A percentile compares a stretch with the other conserved stretches of the same genome.
Evolutionary conservation across 257 asterid genomes (phyloP).

Genomic region (Fraxinus pennsylvanica): DNA sequence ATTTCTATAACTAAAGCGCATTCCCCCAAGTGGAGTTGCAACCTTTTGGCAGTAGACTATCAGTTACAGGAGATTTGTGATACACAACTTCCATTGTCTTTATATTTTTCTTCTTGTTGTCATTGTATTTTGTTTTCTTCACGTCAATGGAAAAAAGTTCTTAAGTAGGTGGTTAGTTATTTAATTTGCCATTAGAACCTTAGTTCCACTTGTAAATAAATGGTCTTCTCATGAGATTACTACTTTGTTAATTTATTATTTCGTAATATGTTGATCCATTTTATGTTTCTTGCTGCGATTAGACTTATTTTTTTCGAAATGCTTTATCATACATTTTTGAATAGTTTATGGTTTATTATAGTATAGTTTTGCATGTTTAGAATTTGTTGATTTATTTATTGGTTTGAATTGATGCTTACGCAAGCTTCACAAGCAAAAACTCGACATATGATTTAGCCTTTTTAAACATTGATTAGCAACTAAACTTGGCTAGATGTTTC

Average conservation of each 20-base stretch:
- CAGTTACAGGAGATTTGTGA: background rate
- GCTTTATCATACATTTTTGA: too few species aligned
- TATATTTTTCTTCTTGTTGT: too few species aligned
- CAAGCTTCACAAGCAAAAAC: background rate
- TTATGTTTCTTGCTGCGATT: too few species aligned
- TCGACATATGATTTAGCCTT: background rate
- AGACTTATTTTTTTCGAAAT: too few species aligned
- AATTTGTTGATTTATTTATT: background rate
- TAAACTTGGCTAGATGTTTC: conserved; percentile 21
- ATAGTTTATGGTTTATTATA: background rate
- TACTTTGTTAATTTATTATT: too few species aligned
- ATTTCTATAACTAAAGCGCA: background rate
- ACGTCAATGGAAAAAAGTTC: background rate
- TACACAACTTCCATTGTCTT: too few species aligned
- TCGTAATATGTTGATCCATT: too few species aligned
- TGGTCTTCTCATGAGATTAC: too few species aligned
- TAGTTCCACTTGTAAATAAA: background rate
- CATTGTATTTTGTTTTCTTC: background rate
- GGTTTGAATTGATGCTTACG: background rate
- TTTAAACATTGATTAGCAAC: background rate
- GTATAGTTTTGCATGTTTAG: background rate
- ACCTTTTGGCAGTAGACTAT: background rate
- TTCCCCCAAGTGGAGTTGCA: background rate
- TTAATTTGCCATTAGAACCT: background rate
- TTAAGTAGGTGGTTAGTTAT: background rate